Conservation (phyloP, 2,329 filamentous ascomycete species). For the Chaetomium sp. region DNA sequence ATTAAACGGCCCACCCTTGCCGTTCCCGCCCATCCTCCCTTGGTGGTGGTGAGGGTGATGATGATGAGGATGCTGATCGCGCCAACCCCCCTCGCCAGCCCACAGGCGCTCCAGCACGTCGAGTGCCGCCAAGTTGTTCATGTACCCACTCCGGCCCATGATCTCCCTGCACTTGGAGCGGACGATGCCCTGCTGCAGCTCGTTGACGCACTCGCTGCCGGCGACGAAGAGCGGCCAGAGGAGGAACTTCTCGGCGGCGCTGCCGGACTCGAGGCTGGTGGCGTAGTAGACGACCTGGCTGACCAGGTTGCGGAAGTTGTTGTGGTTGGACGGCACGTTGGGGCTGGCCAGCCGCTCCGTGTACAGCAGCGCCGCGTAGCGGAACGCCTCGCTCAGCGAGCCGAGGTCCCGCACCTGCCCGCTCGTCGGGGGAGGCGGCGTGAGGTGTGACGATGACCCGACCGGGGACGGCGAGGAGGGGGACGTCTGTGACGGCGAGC, state of each 20-base stretch:
- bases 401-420: slow-evolving; percentile 72
- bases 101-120: slow-evolving; percentile 86
- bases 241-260: slow-evolving; percentile 80
- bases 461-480: background rate
- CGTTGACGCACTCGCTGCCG: slow-evolving; percentile 84
- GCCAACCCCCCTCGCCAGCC: slow-evolving; percentile 54
- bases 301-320: slow-evolving; percentile 81
- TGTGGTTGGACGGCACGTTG: slow-evolving; percentile 68
- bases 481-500: slow-evolving; percentile 15
- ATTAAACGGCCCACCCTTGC: slow-evolving; percentile 54
- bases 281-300: slow-evolving; percentile 82
- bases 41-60: slow-evolving; percentile 20
- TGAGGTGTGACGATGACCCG: slow-evolving; percentile 16
- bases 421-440: slow-evolving; percentile 47
- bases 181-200: slow-evolving; percentile 76
- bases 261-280: slow-evolving; percentile 71
- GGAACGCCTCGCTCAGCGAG: slow-evolving; percentile 87
- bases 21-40: slow-evolving; percentile 37
- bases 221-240: slow-evolving; percentile 92
- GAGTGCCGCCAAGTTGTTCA: slow-evolving; percentile 86
- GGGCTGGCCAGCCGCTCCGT: slow-evolving; percentile 84
- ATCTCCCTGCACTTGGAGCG: slow-evolving; percentile 82
- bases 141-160: slow-evolving; percentile 85
- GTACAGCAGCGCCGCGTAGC: slow-evolving; percentile 85
- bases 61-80: slow-evolving; percentile 28